Base-by-base conservation (phyloP, 257 asterid genomes). In the Nicotiana tabacum region DNA sequence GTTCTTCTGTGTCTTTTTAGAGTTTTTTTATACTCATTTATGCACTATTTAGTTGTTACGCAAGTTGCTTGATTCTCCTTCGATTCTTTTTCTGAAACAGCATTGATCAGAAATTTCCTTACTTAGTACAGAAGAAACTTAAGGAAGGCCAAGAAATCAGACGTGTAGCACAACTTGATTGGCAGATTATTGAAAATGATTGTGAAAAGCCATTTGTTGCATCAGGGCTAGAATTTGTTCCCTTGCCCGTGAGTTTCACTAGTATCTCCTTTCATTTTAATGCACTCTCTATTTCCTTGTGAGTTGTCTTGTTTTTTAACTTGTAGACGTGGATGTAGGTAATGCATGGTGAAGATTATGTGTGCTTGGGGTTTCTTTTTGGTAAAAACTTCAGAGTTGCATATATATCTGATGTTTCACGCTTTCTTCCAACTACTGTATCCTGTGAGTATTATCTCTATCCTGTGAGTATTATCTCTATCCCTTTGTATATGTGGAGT, bases 301-400 rank as follows among this genome's bases (percentile, higher is more conserved):
- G 15, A 61, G 37, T 79, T 78, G 74, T 46, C 83, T 74, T 66
- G 58, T 83, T 60, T 53, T 70, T 83, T 32, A 82, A 85, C 82
- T 77, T 66, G 82, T 86, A 82, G 72, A 69, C 58, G 81, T 21
- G 78, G 57, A 48, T 82, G 84, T 82, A 96, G 99, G 99, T 96
- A 87, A 96, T 96, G 99, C 99, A 96, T 78, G 99, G 99, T 58
- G 98, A 96, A 89, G 99, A 96, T 87, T 96, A 96, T 82, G 88
- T 91, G 56, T 93, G 98, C 86, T 84, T 94, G 74, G 98, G 98
- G 66, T 96, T 96, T 90, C 91, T 92, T 78, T 96, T 96, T 84
- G 99, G 98, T 78, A 89, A 88, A 90, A 90, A 88, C 79, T 89
- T 78, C 90, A 91, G 87, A 91, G 92, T 94, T 65, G 99, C 97